Evolutionary conservation across 345 rosid genomes (phyloP).

Genomic region (Erysimum cheiranthoides): DNA sequence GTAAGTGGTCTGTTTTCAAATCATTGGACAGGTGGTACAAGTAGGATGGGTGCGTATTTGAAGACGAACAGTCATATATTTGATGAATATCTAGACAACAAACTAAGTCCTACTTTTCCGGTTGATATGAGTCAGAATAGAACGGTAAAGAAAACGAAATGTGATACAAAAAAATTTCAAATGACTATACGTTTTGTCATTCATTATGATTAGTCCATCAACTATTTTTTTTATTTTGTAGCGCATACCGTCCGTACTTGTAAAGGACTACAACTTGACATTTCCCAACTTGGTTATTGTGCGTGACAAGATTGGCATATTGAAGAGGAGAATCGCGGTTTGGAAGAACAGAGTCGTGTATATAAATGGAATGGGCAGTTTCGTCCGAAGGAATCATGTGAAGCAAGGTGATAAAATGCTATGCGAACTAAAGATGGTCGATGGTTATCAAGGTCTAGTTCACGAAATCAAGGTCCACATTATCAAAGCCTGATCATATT

Average conservation of each 20-base stretch:
- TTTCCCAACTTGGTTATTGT: conserved; percentile 3
- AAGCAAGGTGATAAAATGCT: neutral
- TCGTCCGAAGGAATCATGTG: conserved; percentile 9
- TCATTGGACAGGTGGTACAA: conserved; percentile 4
- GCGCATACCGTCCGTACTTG: conserved; percentile 1
- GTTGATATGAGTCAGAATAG: neutral
- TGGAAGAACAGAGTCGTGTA: conserved; percentile 1
- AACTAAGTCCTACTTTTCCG: neutral
- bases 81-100: conserved; percentile 3
- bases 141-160: neutral
- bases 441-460: conserved; percentile 3
- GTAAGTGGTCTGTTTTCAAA: neutral
- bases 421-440: conserved; percentile 13
- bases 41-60: neutral
- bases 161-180: neutral
- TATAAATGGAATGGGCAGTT: neutral
- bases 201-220: neutral
- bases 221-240: neutral
- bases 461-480: conserved; percentile 7
- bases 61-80: neutral
- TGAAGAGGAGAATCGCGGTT: neutral
- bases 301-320: conserved; percentile 7
- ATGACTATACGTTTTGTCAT: neutral
- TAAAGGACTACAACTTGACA: conserved; percentile 21
- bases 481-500: neutral